Evolutionary conservation across 441 rosid genomes (phyloP).

Genomic region (Brassica hybrid): DNA sequence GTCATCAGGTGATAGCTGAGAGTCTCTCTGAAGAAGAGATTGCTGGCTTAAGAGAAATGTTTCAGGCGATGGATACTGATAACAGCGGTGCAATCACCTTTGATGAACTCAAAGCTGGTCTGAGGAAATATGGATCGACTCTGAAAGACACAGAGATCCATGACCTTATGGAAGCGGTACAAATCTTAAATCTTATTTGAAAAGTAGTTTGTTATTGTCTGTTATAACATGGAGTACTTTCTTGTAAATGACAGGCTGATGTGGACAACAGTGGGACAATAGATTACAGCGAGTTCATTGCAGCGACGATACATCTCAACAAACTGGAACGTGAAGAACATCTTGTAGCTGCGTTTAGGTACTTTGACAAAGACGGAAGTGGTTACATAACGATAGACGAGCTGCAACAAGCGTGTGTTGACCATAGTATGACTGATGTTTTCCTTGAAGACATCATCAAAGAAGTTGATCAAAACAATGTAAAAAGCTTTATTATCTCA

Average conservation of each 20-base stretch:
- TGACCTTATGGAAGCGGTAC: conserved; percentile 98
- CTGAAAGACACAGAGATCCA: conserved; percentile 94
- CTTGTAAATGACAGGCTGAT: conserved; percentile 71
- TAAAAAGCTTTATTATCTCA: conserved; percentile 6
- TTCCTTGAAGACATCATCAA: conserved; percentile 86
- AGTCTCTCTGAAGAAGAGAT: conserved; percentile 99
- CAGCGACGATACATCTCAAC: conserved; percentile 95
- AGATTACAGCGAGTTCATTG: conserved; percentile 96
- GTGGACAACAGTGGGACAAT: conserved; percentile 98
- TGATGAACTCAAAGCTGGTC: conserved; percentile 98
- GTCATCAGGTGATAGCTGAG: conserved; percentile 89
- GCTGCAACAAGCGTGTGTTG: conserved; percentile 94
- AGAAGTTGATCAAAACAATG: conserved; percentile 98
- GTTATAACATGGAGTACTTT: not conserved
- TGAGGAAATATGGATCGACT: conserved; percentile 93
- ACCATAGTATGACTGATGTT: conserved; percentile 91
- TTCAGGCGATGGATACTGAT: conserved; percentile 91
- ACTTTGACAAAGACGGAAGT: conserved; percentile 95
- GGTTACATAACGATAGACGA: conserved; percentile 96
- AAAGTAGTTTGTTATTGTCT: not conserved
- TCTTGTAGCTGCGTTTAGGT: conserved; percentile 92
- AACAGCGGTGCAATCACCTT: conserved; percentile 98
- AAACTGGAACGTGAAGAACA: conserved; percentile 93
- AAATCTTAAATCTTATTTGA: not conserved
- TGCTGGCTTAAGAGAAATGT: conserved; percentile 97